Evolutionary conservation across 2,329 filamentous ascomycete species (phyloP).

Genomic region (Fusarium hostae): DNA sequence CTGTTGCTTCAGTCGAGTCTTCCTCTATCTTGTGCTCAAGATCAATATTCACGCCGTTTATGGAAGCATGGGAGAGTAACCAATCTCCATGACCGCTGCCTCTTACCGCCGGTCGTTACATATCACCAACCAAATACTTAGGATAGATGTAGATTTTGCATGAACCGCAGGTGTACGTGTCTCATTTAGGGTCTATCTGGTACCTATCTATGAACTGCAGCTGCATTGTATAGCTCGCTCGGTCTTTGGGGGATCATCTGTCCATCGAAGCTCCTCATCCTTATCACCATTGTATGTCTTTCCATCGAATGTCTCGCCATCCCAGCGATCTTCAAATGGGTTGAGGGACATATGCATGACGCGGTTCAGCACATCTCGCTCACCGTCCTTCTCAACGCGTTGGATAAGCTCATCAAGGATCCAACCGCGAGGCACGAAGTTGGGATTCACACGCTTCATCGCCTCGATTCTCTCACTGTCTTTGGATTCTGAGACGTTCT

Average conservation of each 20-base stretch:
- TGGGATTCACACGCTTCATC: slow-evolving; percentile 92
- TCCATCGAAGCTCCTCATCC: slow-evolving; percentile 84
- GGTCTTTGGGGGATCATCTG: slow-evolving; percentile 82
- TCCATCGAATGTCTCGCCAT: slow-evolving; percentile 59
- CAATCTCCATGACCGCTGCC: slow-evolving; percentile 69
- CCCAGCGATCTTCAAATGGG: slow-evolving; percentile 86
- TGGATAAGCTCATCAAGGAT: slow-evolving; percentile 93
- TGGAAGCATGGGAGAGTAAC: slow-evolving; percentile 75
- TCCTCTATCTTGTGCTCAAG: slow-evolving; percentile 80
- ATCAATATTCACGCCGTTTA: slow-evolving; percentile 72
- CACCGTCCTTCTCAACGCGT: slow-evolving; percentile 84
- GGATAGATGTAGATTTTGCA: slow-evolving; percentile 20
- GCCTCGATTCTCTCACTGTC: slow-evolving; percentile 73
- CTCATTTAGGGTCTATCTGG: neutral
- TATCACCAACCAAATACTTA: slow-evolving; percentile 45
- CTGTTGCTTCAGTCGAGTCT: slow-evolving; percentile 67
- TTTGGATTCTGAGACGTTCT: slow-evolving; percentile 49
- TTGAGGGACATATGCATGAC: slow-evolving; percentile 85
- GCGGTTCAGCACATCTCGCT: slow-evolving; percentile 79
- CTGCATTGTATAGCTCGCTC: slow-evolving; percentile 91
- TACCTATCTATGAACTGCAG: slow-evolving; percentile 78
- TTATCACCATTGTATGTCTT: slow-evolving; percentile 66
- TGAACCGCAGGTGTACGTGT: neutral
- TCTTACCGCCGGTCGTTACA: slow-evolving; percentile 82
- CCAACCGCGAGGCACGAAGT: slow-evolving; percentile 91